phyloP scores from a whole-genome alignment of 1,139 yeast genomes.

The Ogataea hybrid region DNA sequence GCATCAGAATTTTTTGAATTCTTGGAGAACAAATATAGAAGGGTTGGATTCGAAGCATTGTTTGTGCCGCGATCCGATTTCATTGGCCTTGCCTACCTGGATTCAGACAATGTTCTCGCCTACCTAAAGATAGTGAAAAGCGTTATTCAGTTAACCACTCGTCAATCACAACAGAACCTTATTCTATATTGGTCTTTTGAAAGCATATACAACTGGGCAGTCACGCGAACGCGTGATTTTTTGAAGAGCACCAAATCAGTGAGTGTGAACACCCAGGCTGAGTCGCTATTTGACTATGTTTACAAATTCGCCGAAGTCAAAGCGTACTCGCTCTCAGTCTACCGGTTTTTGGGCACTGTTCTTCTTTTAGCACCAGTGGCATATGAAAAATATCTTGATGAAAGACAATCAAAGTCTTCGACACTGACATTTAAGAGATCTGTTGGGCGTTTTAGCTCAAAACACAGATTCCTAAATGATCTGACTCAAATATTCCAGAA shows the following conservation, averaged over 20 bases:
- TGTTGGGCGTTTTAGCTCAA: conserved; percentile 20
- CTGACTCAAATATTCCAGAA: conserved; percentile 22
- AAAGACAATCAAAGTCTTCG: conserved; percentile 21
- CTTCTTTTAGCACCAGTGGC: conserved; percentile 26
- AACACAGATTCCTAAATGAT: conserved; percentile 28
- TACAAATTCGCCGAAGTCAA: conserved; percentile 26
- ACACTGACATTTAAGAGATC: conserved; percentile 27
- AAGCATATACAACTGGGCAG: conserved; percentile 53
- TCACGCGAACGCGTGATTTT: conserved; percentile 53
- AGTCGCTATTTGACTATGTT: conserved; percentile 26
- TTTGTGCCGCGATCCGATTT: conserved; percentile 52
- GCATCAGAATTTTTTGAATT: conserved; percentile 48
- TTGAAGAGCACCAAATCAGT: conserved; percentile 19
- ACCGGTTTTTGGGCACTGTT: conserved; percentile 25
- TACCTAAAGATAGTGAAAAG: conserved; percentile 42
- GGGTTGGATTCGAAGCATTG: conserved; percentile 39
- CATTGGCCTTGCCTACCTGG: conserved; percentile 48
- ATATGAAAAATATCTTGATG: conserved; percentile 23
- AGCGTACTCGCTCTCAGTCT: conserved; percentile 21
- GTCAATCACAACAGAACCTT: conserved; percentile 54
- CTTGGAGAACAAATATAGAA: conserved; percentile 31
- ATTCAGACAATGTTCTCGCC: conserved; percentile 37
- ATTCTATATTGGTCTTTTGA: conserved; percentile 50
- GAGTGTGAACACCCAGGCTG: conserved; percentile 17
- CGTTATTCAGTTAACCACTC: conserved; percentile 42